Base-by-base conservation (phyloP, 108 stramenopile genomes). In the Cyclotella distinguenda region DNA sequence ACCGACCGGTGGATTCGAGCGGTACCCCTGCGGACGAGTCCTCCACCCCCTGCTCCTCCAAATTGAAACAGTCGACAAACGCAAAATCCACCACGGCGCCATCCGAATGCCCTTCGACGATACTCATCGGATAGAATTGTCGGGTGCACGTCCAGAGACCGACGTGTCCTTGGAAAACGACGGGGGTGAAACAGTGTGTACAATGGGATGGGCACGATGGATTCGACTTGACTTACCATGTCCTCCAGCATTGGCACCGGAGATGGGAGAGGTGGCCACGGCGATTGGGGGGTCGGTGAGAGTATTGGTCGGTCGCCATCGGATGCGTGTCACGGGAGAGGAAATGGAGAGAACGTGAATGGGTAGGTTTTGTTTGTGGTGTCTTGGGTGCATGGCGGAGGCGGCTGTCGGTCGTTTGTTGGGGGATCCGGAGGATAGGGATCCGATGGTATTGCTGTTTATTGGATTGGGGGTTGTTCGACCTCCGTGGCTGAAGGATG, bases 201-300 rank as follows among this genome's bases (percentile, higher is more conserved):
- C n/a, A 42, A 42, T 13, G 16, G 40, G 13, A 42, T 16, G 16
- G 16, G 16, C 13, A 1, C 5, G 16, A 42, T 16, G 2, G 4
- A 42, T 42, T 42, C 40, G 19, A 19, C 22, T 2, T 38, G 19
- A 39, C 55, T 56, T 36, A 56, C 91, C 91, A 53, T 81, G 71
- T 11, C 88, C 88, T 42, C 88, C 91, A 31, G 88, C 83, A 66
- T 78, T 86, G 4, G 83, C 75, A 38, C 86, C 86, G 31, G 59
- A 82, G n/a, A 86, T 73, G 4, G 85, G 74, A 11, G 84, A 83
- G n/a, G 87, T 93, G 40, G 91, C 83, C 7, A 93, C 91, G 46
- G 88, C 91, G 18, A 93, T 66, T 82, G 89, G 88, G n/a, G 84
- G 72, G 32, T 84, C 87, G 32, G 40, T 36, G 34, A 61, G 77